Conservation (phyloP, 2,329 filamentous ascomycete genomes). For the Sclerotiophoma versabilis region DNA sequence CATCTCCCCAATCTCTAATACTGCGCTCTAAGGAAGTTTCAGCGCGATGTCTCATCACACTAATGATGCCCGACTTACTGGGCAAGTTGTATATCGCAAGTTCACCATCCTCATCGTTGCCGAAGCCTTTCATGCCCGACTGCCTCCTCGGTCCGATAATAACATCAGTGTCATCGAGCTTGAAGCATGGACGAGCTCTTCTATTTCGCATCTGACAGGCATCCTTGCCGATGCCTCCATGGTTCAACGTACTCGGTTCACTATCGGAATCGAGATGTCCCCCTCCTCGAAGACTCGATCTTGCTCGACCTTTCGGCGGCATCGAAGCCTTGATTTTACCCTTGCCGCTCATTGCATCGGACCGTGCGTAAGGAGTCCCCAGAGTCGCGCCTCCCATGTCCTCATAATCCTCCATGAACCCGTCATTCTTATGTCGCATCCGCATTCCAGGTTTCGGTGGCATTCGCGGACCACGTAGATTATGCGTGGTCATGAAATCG, state of each 20-base stretch:
- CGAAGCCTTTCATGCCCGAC: background rate
- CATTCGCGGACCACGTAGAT: slow-evolving; percentile 12
- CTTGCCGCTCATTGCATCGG: slow-evolving; percentile 9
- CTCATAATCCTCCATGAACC: background rate
- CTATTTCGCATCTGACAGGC: background rate
- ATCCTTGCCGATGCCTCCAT: background rate
- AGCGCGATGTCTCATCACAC: background rate
- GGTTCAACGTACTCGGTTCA: background rate
- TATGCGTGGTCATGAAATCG: background rate
- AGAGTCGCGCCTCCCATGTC: background rate
- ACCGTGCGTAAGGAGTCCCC: background rate
- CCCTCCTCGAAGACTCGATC: background rate
- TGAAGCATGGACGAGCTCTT: background rate
- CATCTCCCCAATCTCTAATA: background rate
- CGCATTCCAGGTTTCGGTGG: slow-evolving; percentile 6
- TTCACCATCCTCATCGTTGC: background rate
- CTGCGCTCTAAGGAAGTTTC: background rate
- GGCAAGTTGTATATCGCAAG: background rate
- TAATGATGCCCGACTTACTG: slow-evolving; percentile 1
- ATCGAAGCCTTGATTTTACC: background rate
- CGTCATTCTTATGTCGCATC: background rate
- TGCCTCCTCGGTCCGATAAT: background rate
- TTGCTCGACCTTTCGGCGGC: background rate
- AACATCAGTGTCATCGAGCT: background rate
- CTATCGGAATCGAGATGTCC: background rate